Evolutionary conservation across 345 rosid species (phyloP), one percentile per base, ranked within the genome.

Genomic region (Moringa oleifera): DNA sequence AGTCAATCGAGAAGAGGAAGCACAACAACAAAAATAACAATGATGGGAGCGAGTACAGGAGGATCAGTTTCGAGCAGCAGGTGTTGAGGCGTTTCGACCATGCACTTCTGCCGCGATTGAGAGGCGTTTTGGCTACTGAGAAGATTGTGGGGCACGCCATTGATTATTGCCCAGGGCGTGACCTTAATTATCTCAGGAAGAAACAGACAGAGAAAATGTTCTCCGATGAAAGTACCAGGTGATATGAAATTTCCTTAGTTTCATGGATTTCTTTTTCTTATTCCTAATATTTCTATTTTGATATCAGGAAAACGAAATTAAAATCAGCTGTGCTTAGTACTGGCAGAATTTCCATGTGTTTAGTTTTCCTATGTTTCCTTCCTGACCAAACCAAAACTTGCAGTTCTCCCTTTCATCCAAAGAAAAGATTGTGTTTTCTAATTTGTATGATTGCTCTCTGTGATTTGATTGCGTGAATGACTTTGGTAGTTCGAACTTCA

Each of bases 111-210:
- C 98, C 98, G 2, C 79, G 81, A 66, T 75, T 93, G 23, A 85
- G 76, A 36, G 98, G 91, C 13, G 77, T 87, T 36, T 57, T 93
- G 64, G 58, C 79, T 1, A 88, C 96, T 0, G 88, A 84, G 1
- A 85, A 74, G 71, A 64, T 93, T n/a, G 74, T 93, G 25, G 97
- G 86, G 0, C 83, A 85, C 56, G 97, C 98, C 0, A 93, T 93
- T 7, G 96, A 93, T 80, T 93, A 87, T 57, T 93, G 98, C 61
- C 81, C 98, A 0, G 98, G 97, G 0, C 82, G 75, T 16, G 78
- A 87, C 68, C 85, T 93, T 63, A 58, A 75, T 71, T 75, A 58
- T 41, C 67, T 86, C 28, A 68, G 96, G 58, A 78, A 68, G 49
- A 77, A 75, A 58, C 97, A 93, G 74, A 83, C 82, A 0, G 98